phyloP scores from a whole-genome alignment of 2,329 filamentous ascomycete genomes.

The Didymella segeticola region DNA sequence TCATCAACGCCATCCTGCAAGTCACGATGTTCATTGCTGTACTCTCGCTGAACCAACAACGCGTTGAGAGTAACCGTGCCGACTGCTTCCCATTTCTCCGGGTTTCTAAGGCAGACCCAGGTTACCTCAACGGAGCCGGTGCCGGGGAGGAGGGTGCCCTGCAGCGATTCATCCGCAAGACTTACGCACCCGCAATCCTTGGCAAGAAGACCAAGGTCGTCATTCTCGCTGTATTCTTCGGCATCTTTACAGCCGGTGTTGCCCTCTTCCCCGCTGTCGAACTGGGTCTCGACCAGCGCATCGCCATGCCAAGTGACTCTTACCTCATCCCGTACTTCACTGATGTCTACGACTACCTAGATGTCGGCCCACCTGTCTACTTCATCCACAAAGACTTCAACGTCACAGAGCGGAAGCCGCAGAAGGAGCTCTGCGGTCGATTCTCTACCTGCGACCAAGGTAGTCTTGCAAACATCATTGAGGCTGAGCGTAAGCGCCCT shows the following conservation, averaged over 20 bases:
- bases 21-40: constrained; percentile 97
- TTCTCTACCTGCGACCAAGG: constrained; percentile 87
- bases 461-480: constrained; percentile 87
- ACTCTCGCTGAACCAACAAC: constrained; percentile 85
- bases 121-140: constrained; percentile 70
- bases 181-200: constrained; percentile 83
- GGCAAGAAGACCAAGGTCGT: constrained; percentile 79
- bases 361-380: constrained; percentile 91
- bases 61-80: constrained; percentile 85
- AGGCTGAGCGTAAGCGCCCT: constrained; percentile 90
- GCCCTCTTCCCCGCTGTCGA: constrained; percentile 84
- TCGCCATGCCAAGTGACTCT: constrained; percentile 90
- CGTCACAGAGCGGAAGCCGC: constrained; percentile 74
- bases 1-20: constrained; percentile 96
- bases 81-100: constrained; percentile 93
- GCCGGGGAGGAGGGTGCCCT: constrained; percentile 82
- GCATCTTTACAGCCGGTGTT: constrained; percentile 82
- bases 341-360: constrained; percentile 91
- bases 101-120: constrained; percentile 74
- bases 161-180: constrained; percentile 87
- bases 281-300: constrained; percentile 90
- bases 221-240: constrained; percentile 82
- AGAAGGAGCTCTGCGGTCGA: constrained; percentile 86
- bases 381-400: constrained; percentile 89
- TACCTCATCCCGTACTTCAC: constrained; percentile 98